Base-by-base conservation (phyloP, 306 rosid genomes). In the Canavalia gladiata region DNA sequence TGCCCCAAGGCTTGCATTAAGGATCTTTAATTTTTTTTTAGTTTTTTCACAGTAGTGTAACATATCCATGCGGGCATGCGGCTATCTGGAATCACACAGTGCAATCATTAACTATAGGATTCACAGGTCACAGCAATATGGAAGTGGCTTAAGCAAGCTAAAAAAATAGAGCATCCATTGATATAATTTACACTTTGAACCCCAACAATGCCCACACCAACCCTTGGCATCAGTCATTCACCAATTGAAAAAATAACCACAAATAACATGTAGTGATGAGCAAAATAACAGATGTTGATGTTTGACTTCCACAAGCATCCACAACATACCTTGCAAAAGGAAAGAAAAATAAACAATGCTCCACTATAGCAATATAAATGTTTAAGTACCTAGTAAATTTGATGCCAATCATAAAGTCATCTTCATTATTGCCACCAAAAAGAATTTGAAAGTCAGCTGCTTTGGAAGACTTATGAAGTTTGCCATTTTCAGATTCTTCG, bases 331-430 rank as follows among this genome's bases (percentile, higher is more conserved):
- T 39, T n/a, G 41, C 52, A 60, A 72, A 75, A 43, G 30, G 65
- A 66, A 56, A 64, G 30, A 72, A 9, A 81, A 78, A 18, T 5
- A 74, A 77, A 78, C 12, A 34, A 68, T 8, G 79, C 35, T 51
- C 29, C 47, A 64, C 60, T 39, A 60, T 41, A 75, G 31, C 63
- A 58, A 69, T 49, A 71, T 45, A 67, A 86, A 65, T 87, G 69
- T 49, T 68, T 45, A 63, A 86, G 66, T 87, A 93, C 99, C 92
- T 89, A 0, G 97, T 91, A 86, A 95, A 89, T 87, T 95, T 95
- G 85, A 95, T 91, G 82, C 99, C 99, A 66, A 93, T 81, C 97
- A 95, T 90, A 85, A 95, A 95, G 78, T 89, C 88, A 80, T 95
- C 99, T 77, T 84, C 91, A 69, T 87, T 88, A 85, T 89, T 91